These are phyloP conservation scores for Taxillus chinensis DNA, from an alignment of 164 flowering plant genomes.

Conservation along the genomic window DNA sequence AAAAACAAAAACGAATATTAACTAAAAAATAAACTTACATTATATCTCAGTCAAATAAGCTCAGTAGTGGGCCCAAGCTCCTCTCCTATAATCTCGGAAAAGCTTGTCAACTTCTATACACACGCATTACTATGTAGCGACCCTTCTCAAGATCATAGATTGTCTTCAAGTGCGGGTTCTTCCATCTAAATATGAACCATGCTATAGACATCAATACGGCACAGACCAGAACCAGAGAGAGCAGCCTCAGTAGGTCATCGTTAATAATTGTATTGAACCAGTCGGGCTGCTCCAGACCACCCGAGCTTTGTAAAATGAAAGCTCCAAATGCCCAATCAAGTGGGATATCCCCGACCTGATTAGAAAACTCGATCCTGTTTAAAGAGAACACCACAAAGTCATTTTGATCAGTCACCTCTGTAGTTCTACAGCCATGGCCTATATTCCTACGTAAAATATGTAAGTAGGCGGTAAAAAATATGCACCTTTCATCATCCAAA, in stretches of 20 bases:
- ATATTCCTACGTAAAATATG: not conserved
- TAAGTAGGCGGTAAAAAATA: not conserved
- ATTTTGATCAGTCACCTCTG: not conserved
- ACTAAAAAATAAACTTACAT: no score
- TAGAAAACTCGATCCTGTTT: conserved; percentile 62
- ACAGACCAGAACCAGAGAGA: conserved; percentile 33
- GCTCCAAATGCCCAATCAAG: conserved; percentile 99
- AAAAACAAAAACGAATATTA: no score
- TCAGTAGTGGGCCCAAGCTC: no score
- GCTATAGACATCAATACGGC: conserved; percentile 30
- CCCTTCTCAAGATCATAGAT: conserved; percentile 93
- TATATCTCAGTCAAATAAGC: no score
- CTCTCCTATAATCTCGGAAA: no score
- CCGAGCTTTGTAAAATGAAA: conserved; percentile 57
- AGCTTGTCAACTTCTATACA: conserved; percentile 23
- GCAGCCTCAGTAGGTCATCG: conserved; percentile 31
- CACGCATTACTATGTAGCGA: conserved; percentile 61
- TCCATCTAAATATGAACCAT: conserved; percentile 58
- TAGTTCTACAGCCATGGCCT: not conserved
- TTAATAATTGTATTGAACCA: conserved; percentile 25
- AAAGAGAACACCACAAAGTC: conserved; percentile 1
- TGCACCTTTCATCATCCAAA: conserved; percentile 70
- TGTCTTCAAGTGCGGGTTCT: conserved; percentile 78
- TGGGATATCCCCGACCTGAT: conserved; percentile 57
- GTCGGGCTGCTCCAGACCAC: conserved; percentile 16